phyloP scores from a whole-genome alignment of 495 filamentous ascomycete species.

The Penicillium tannophilum region DNA sequence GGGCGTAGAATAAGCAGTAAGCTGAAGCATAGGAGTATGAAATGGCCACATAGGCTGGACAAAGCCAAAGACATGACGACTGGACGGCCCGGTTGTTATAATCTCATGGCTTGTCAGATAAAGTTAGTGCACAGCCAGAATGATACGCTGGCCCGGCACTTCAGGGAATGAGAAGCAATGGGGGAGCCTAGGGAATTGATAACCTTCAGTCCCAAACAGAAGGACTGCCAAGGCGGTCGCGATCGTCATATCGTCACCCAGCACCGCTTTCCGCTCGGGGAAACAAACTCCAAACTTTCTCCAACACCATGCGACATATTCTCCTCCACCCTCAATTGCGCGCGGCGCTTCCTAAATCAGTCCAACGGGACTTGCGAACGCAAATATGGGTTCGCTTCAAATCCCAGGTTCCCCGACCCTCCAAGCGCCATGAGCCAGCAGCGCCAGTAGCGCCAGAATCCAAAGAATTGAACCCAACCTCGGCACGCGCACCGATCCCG shows the following conservation, averaged over 20 bases:
- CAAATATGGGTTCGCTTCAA: conserved; percentile 36
- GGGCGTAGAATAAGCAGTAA: conserved; percentile 32
- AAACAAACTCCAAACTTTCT: conserved; percentile 11
- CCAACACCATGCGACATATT: conserved; percentile 33
- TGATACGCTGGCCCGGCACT: conserved; percentile 17
- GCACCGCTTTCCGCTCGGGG: conserved; percentile 12
- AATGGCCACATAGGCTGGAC: conserved; percentile 25
- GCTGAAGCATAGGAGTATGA: conserved; percentile 34
- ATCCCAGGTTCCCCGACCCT: conserved; percentile 29
- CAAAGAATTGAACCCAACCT: conserved; percentile 21
- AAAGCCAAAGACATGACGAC: conserved; percentile 37
- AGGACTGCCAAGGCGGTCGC: conserved; percentile 28
- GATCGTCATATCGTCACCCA: neutral
- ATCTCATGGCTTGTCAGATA: conserved; percentile 17
- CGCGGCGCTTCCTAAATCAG: conserved; percentile 25
- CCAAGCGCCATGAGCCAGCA: conserved; percentile 28
- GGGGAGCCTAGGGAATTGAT: neutral
- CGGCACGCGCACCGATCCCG: conserved; percentile 15
- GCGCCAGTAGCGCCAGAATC: conserved; percentile 16
- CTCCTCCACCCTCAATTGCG: conserved; percentile 42
- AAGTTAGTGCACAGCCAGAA: neutral
- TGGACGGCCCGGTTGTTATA: conserved; percentile 9
- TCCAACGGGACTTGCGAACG: conserved; percentile 31
- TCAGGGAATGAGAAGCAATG: neutral
- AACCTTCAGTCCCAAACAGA: conserved; percentile 4